Conservation (phyloP, 805 yeast species). For the Pichia rugopelliculosa region DNA sequence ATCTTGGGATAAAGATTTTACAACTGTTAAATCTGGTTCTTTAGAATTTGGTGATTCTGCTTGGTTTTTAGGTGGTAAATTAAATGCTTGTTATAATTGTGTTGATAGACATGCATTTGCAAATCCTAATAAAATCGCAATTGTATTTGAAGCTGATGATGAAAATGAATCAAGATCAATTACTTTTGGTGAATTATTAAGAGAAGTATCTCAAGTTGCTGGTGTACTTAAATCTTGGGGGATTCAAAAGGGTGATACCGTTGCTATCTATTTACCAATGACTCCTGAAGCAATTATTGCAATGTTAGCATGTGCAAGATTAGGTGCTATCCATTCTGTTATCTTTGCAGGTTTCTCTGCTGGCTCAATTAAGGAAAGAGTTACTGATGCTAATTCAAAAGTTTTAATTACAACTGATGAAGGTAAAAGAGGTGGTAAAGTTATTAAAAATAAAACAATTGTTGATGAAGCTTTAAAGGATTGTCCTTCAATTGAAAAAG, state of each 20-base stretch:
- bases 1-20: slow-evolving; percentile 75
- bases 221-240: slow-evolving; percentile 80
- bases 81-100: slow-evolving; percentile 89
- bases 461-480: slow-evolving; percentile 87
- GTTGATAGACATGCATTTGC: slow-evolving; percentile 92
- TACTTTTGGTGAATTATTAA: slow-evolving; percentile 80
- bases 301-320: slow-evolving; percentile 85
- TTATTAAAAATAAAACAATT: slow-evolving; percentile 84
- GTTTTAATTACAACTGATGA: slow-evolving; percentile 92
- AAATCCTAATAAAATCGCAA: slow-evolving; percentile 77
- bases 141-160: slow-evolving; percentile 93
- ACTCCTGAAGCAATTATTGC: slow-evolving; percentile 93
- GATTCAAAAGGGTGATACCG: slow-evolving; percentile 89
- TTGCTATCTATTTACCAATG: slow-evolving; percentile 96
- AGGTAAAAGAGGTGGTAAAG: slow-evolving; percentile 92
- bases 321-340: slow-evolving; percentile 95
- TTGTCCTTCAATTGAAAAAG: slow-evolving; percentile 71
- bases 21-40: slow-evolving; percentile 55
- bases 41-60: slow-evolving; percentile 73
- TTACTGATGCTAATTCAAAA: slow-evolving; percentile 77
- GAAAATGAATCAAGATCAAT: slow-evolving; percentile 62
- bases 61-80: slow-evolving; percentile 90
- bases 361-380: slow-evolving; percentile 86
- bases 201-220: slow-evolving; percentile 80
- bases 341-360: slow-evolving; percentile 96